Evolutionary conservation across 768 basidiomycete genomes (phyloP).

Genomic region (Pleurotus djamor): DNA sequence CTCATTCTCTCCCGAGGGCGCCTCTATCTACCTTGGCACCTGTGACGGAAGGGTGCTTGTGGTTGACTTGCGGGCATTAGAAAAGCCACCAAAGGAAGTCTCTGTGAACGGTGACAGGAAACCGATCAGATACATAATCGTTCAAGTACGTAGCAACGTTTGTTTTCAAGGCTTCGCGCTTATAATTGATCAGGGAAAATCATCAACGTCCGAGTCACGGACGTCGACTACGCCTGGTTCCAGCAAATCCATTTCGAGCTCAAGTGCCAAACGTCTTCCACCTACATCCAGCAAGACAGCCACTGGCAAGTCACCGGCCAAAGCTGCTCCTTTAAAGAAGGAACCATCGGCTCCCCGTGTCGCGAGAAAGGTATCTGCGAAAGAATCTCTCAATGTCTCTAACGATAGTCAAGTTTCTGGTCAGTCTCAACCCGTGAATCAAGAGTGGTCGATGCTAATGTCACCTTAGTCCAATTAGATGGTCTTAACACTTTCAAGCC

Average conservation of each 20-base stretch:
- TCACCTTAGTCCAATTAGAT: neutral
- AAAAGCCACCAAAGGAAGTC: slow-evolving; percentile 60
- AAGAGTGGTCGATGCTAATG: neutral
- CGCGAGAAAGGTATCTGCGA: slow-evolving; percentile 6
- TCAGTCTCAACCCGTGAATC: neutral
- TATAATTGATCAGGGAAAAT: neutral
- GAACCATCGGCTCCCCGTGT: neutral
- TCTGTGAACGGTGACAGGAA: slow-evolving; percentile 43
- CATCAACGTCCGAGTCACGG: neutral
- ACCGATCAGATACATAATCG: slow-evolving; percentile 49
- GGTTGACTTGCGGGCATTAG: slow-evolving; percentile 61
- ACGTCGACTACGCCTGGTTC: neutral
- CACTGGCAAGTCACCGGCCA: slow-evolving; percentile 9
- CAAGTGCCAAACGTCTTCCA: neutral
- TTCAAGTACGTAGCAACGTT: slow-evolving; percentile 45
- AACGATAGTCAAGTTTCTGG: slow-evolving; percentile 5
- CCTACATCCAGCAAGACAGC: neutral
- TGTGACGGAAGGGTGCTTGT: slow-evolving; percentile 61
- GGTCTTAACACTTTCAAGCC: neutral
- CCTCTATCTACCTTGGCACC: slow-evolving; percentile 63
- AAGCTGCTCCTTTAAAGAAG: neutral
- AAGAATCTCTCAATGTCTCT: slow-evolving; percentile 23
- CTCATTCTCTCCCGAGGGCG: slow-evolving; percentile 69
- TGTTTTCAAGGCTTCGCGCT: neutral
- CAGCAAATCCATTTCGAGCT: slow-evolving; percentile 12